Percentiles rank a stretch among this genome's conserved stretches.
Conservation (phyloP, 108 stramenopile species). For the Licmophora abbreviata region DNA sequence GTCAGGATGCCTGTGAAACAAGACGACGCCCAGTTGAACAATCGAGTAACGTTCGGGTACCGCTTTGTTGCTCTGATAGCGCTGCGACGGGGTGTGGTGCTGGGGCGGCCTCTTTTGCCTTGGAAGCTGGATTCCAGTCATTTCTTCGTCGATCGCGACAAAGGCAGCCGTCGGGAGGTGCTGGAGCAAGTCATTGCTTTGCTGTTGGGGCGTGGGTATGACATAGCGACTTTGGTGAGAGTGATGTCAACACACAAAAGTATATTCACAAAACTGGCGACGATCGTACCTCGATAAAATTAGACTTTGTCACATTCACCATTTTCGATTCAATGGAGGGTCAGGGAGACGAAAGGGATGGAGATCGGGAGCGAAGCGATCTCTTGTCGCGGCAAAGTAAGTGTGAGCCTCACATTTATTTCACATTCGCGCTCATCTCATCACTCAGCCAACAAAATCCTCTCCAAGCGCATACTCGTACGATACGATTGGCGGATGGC, state of each 20-base stretch:
- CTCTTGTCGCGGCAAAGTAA: too few species aligned
- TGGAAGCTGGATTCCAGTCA: constrained; percentile 71
- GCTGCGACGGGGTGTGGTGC: constrained; percentile 42
- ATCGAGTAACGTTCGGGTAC: constrained; percentile 67
- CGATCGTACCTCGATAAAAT: constrained; percentile 42
- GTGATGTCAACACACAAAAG: constrained; percentile 1
- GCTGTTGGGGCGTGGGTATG: constrained; percentile 7
- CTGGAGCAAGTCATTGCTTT: constrained; percentile 57
- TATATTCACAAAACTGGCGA: constrained; percentile 1
- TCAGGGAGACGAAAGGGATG: too few species aligned
- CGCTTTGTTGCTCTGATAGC: constrained; percentile 38
- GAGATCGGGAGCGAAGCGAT: too few species aligned
- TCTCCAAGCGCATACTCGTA: too few species aligned
- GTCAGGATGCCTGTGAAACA: constrained; percentile 55
- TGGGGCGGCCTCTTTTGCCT: constrained; percentile 27
- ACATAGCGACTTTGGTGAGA: neutral
- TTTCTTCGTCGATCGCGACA: constrained; percentile 75
- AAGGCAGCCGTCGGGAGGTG: constrained; percentile 61
- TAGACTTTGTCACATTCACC: constrained; percentile 51
- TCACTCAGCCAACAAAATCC: too few species aligned
- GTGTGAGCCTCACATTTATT: too few species aligned
- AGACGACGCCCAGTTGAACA: constrained; percentile 63
- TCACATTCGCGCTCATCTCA: too few species aligned
- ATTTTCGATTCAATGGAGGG: too few species aligned
- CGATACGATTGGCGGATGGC: too few species aligned